Percentiles rank a stretch among this genome's conserved stretches.
These are phyloP conservation scores for Lobosporangium transversale DNA, from an alignment of 192 early-diverging fungal species.

Conservation along the genomic window DNA sequence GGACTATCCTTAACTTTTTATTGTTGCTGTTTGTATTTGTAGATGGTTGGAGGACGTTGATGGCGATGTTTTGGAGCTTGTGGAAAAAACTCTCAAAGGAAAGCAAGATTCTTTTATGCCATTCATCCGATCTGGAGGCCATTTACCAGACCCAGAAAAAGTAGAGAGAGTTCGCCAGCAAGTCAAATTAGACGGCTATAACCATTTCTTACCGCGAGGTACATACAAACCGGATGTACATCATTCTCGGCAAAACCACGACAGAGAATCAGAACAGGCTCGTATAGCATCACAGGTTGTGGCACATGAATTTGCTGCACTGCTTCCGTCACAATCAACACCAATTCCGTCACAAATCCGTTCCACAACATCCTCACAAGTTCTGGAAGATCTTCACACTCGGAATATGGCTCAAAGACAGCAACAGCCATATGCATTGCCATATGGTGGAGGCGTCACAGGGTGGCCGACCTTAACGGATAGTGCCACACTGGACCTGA, in stretches of 20 bases:
- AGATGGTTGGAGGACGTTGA: constrained; percentile 37
- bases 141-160: constrained; percentile 15
- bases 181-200: constrained; percentile 5
- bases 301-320: not conserved
- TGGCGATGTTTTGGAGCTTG: constrained; percentile 16
- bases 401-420: no score
- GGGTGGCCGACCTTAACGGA: constrained; percentile 17
- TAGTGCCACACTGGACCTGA: constrained; percentile 4
- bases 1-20: no score
- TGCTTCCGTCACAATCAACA: not conserved
- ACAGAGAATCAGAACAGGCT: not conserved
- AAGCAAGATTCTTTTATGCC: constrained; percentile 33
- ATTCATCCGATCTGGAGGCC: constrained; percentile 22
- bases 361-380: not conserved
- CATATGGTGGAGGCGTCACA: not conserved
- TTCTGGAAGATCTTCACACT: no score
- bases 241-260: not conserved
- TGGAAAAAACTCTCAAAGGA: constrained; percentile 23
- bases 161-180: constrained; percentile 8
- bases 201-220: constrained; percentile 2
- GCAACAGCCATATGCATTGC: not conserved
- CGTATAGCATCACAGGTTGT: not conserved
- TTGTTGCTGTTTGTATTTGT: not conserved
- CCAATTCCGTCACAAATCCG: not conserved
- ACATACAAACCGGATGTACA: not conserved